Evolutionary conservation across 768 basidiomycete species (phyloP), one percentile per base, ranked within the genome.

Genomic region (Tylopilus vinaceipallidus): DNA sequence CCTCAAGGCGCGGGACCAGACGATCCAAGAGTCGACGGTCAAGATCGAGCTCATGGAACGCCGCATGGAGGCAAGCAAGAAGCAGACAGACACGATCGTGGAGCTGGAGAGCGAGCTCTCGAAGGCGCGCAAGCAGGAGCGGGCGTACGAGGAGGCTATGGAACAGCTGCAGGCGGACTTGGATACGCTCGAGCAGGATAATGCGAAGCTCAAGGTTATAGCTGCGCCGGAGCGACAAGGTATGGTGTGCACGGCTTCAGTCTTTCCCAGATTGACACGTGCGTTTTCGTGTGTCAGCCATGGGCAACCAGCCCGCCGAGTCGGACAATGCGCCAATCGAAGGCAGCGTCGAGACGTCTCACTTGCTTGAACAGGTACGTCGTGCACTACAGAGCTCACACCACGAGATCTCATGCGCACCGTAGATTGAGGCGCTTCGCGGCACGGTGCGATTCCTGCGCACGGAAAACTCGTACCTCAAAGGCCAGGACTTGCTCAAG

Each of bases 11-110:
- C 84, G 91, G 71, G 97, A 98, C 54, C 93, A 97, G 74, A 78
- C 70, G 22, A 84, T 92, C 30, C 93, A 98, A 66, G 97, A 98
- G 62, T 76, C 84, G 5, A 73, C 75, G 3, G 94, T 98, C 47
- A 98, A 95, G 75, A 92, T 98, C 49, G 92, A 98, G 65, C 77
- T 95, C 13, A 89, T 98, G 82, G 94, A 97, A 64, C 83, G 94
- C 39, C 81, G 93, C 27, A 84, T 94, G 77, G 95, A 98, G 64
- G 80, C 84, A 2, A 86, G 84, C 53, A 95, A 92, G 78, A 91
- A 88, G 66, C 91, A 95, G 70, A 84, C 86, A 4, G 95, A 98
- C 48, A 72, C 79, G 7, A 88, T 98, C 44, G 67, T 74, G 13
- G 88, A 91, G 52, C 80, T 98, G 17, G 94, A 98, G 71, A 70